Evolutionary conservation across 2,329 filamentous ascomycete species (phyloP).

Genomic region (Calonectria montana): DNA sequence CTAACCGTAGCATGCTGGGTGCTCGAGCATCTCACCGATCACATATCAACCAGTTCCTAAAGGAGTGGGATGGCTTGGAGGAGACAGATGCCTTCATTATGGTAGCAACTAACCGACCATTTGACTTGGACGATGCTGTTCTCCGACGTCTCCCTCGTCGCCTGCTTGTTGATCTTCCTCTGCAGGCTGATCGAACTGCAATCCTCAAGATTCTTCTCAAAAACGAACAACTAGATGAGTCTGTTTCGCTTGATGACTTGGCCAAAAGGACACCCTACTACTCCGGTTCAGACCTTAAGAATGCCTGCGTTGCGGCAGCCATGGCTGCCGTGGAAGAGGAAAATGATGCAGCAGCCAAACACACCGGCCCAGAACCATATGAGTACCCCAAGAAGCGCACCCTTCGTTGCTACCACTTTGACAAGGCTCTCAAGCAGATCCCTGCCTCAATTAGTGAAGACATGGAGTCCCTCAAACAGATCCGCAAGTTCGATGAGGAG

Average conservation of each 20-base stretch:
- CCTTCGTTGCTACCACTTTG: constrained; percentile 79
- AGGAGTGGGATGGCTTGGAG: constrained; percentile 94
- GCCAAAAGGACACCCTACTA: constrained; percentile 79
- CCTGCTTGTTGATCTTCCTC: constrained; percentile 79
- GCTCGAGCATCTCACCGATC: constrained; percentile 82
- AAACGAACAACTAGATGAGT: constrained; percentile 71
- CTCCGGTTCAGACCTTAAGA: constrained; percentile 87
- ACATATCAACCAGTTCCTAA: constrained; percentile 95
- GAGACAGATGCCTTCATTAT: constrained; percentile 93
- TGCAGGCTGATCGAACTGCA: constrained; percentile 71
- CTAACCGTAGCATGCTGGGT: constrained; percentile 74
- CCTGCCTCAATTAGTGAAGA: constrained; percentile 93
- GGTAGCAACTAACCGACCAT: constrained; percentile 96
- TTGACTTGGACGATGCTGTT: constrained; percentile 91
- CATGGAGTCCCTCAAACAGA: constrained; percentile 86
- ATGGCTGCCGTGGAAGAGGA: constrained; percentile 84
- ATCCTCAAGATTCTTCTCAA: constrained; percentile 79
- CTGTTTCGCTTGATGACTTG: constrained; percentile 71
- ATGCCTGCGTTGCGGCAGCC: constrained; percentile 82
- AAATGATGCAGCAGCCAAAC: constrained; percentile 53
- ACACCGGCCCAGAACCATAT: constrained; percentile 58
- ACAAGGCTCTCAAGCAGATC: constrained; percentile 87
- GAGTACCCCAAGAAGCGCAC: constrained; percentile 69
- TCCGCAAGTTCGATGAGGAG: constrained; percentile 95
- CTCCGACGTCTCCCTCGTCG: constrained; percentile 80